Evolutionary conservation across 2,329 filamentous ascomycete species (phyloP).

Genomic region (Tolypocladium pustulatum): DNA sequence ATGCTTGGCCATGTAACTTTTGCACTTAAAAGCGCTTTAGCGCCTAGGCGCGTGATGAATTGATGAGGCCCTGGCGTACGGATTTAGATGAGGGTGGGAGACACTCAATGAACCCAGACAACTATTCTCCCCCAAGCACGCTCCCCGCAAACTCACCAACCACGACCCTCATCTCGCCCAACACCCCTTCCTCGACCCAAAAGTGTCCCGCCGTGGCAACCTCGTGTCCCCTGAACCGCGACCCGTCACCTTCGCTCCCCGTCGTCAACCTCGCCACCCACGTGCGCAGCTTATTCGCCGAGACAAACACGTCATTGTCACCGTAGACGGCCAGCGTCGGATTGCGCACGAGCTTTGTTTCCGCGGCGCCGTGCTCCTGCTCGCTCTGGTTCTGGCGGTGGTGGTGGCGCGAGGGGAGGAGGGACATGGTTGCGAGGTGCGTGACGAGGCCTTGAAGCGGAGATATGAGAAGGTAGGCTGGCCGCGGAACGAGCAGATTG

Average conservation of each 20-base stretch:
- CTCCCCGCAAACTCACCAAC: conserved; percentile 16
- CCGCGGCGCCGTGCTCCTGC: conserved; percentile 18
- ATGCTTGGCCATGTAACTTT: no score
- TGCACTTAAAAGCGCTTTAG: no score
- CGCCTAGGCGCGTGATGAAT: no score
- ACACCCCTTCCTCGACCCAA: conserved; percentile 45
- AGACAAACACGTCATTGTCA: conserved; percentile 63
- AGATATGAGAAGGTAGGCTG: conserved; percentile 56
- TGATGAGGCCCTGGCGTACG: no score
- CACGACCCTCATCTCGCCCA: conserved; percentile 17
- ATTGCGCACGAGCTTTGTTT: conserved; percentile 46
- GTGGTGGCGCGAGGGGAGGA: conserved; percentile 25
- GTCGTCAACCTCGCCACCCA: conserved; percentile 51
- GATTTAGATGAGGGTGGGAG: no score
- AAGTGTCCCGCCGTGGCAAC: conserved; percentile 50
- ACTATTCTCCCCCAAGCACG: conserved; percentile 3
- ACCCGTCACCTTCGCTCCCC: conserved; percentile 15
- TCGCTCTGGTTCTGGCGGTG: conserved; percentile 5
- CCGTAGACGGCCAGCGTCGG: conserved; percentile 65
- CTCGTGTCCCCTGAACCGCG: conserved; percentile 36
- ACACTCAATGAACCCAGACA: no score
- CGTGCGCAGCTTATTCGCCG: conserved; percentile 48
- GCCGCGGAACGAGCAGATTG: conserved; percentile 24
- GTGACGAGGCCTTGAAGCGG: conserved; percentile 52
- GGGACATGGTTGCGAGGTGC: conserved; percentile 51